Conservation (phyloP, 306 rosid species). For the Pyrus betulifolia region DNA sequence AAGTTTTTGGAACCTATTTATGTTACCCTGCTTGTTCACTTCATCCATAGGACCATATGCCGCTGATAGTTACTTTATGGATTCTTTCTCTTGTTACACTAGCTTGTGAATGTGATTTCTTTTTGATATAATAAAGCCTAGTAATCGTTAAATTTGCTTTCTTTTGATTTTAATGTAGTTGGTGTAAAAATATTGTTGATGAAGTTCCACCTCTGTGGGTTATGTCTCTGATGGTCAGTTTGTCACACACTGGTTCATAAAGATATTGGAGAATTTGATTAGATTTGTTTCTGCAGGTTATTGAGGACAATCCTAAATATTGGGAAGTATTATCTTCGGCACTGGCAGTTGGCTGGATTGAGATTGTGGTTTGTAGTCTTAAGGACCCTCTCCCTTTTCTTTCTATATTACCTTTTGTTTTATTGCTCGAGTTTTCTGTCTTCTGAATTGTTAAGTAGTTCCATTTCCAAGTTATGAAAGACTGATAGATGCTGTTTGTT, state of each 20-base stretch:
- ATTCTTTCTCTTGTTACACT: not conserved
- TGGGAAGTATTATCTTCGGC: conserved; percentile 82
- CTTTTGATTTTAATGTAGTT: not conserved
- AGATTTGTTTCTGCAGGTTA: conserved; percentile 44
- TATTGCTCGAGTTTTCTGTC: conserved; percentile 3
- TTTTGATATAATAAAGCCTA: not conserved
- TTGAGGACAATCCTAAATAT: conserved; percentile 73
- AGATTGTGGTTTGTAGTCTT: conserved; percentile 69
- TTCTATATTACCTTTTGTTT: not conserved
- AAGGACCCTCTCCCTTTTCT: not conserved
- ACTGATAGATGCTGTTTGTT: conserved; percentile 13
- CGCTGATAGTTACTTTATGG: not conserved
- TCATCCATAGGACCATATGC: not conserved
- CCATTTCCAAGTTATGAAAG: conserved; percentile 10
- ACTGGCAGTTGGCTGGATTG: conserved; percentile 91
- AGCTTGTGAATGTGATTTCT: not conserved
- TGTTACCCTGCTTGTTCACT: not conserved
- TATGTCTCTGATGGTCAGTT: not conserved
- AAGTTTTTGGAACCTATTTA: not conserved
- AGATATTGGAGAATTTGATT: conserved; percentile 13
- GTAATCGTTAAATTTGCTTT: not conserved
- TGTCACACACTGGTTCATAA: not conserved
- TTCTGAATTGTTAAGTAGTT: conserved; percentile 8
- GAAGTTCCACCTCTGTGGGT: not conserved
- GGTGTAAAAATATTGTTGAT: not conserved